Evolutionary conservation across 2,329 filamentous ascomycete species (phyloP), one percentile per base, ranked within the genome.

Genomic region (Lizonia empirigonia): DNA sequence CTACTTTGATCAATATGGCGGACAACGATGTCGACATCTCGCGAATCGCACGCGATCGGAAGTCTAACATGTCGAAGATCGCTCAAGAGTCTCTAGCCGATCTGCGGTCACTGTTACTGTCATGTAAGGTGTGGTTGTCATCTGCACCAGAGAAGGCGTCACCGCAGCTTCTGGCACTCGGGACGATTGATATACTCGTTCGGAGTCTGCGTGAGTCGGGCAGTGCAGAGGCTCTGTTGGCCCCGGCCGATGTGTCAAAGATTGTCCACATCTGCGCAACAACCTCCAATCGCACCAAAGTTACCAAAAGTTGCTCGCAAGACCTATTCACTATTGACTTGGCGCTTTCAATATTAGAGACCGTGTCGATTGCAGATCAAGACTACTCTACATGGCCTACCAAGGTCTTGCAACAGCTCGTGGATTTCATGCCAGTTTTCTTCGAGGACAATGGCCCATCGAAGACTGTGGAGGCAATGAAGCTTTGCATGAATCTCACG

Each of bases 401-500:
- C 10, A 70, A 76, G n/a, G 78, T 81, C 39, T 71, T 86, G 13
- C 77, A 80, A 3, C 76, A 77, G 4, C 72, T 87, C 26, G 79
- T 80, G 1, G 76, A 79, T 36, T 72, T 80, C 1, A 63, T 74
- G 24, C 63, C 73, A 10, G 42, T 60, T 19, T 63, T 72, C 33
- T 67, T 73, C 26, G 37, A 58, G 16, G 44, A 50, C 19, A 55
- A 51, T 3, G 54, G 41, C 9, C 19, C 53, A 38, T 53, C 60
- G 7, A 63, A 60, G 22, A 61, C 62, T 15, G 66, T 76, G 69
- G 71, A 85, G 15, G 74, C 84, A 22, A 76, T 93, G 37, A 85
- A 89, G 49, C 80, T 97, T 4, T 86, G 90, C 27, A 82, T 96
- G 56, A 96, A 96, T 64, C 81, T 92, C 40, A 94, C 91, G 7